Percentiles rank a stretch among this genome's conserved stretches.
These are phyloP conservation scores for Hanseniaspora meyeri DNA, from an alignment of 805 yeast species.

Conservation along the genomic window DNA sequence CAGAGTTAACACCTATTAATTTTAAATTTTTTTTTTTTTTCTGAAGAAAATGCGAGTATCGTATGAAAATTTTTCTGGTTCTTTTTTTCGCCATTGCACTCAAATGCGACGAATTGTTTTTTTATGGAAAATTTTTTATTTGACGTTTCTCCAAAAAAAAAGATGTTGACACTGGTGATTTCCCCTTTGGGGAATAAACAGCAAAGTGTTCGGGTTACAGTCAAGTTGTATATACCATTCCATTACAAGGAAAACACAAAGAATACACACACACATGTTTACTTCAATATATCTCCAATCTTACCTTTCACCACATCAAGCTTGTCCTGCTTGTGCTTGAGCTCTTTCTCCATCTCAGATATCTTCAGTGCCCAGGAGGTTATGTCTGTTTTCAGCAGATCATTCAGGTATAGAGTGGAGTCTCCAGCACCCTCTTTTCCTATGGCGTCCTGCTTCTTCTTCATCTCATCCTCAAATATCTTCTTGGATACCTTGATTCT, in stretches of 20 bases:
- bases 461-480: background rate
- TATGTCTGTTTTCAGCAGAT: slow-evolving; percentile 21
- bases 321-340: slow-evolving; percentile 20
- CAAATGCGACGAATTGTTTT: too few relatives aligned
- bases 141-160: background rate
- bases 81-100: too few relatives aligned
- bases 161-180: background rate
- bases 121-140: background rate
- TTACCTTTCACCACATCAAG: slow-evolving; percentile 16
- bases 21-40: too few relatives aligned
- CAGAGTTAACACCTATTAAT: too few relatives aligned
- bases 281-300: slow-evolving; percentile 5
- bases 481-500: slow-evolving; percentile 10
- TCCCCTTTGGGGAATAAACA: too few relatives aligned
- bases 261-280: too few relatives aligned
- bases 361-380: slow-evolving; percentile 25
- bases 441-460: background rate
- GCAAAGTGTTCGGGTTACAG: too few relatives aligned
- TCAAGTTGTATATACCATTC: too few relatives aligned
- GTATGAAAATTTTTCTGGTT: too few relatives aligned
- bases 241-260: too few relatives aligned
- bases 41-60: too few relatives aligned
- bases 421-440: background rate
- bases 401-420: slow-evolving; percentile 12
- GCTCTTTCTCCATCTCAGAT: slow-evolving; percentile 20